Conservation (phyloP, 257 asterid genomes). For the Lycium barbarum region DNA sequence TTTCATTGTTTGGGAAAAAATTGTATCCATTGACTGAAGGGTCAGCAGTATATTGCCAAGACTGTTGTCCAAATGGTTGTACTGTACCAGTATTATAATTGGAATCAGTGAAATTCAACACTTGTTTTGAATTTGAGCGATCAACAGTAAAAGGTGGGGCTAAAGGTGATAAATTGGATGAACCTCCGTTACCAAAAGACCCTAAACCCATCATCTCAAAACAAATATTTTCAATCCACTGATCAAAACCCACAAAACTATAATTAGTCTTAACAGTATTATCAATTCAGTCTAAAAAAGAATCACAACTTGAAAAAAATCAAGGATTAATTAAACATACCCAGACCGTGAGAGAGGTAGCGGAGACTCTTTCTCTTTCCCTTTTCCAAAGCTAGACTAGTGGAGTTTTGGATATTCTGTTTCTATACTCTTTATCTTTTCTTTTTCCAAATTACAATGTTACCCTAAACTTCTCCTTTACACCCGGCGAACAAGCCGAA, state of each 20-base stretch:
- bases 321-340: neutral
- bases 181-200: slow-evolving; percentile 65
- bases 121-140: slow-evolving; percentile 58
- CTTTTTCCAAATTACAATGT: neutral
- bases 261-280: neutral
- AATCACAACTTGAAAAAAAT: neutral
- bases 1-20: slow-evolving; percentile 34
- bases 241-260: slow-evolving; percentile 45
- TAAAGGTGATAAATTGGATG: slow-evolving; percentile 80
- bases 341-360: neutral
- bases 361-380: neutral
- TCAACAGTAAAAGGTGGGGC: slow-evolving; percentile 98
- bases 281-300: neutral
- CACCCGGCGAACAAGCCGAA: slow-evolving; percentile 12
- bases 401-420: slow-evolving; percentile 5
- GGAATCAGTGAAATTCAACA: slow-evolving; percentile 51
- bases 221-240: slow-evolving; percentile 34
- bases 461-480: neutral
- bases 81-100: slow-evolving; percentile 38
- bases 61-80: slow-evolving; percentile 42
- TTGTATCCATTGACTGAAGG: slow-evolving; percentile 54
- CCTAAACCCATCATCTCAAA: slow-evolving; percentile 74
- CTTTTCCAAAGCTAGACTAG: neutral
- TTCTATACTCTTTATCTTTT: neutral
- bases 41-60: slow-evolving; percentile 59